These are phyloP conservation scores for Pseudogymnoascus sp. DNA, from an alignment of 2,329 filamentous ascomycete genomes.

Conservation along the genomic window DNA sequence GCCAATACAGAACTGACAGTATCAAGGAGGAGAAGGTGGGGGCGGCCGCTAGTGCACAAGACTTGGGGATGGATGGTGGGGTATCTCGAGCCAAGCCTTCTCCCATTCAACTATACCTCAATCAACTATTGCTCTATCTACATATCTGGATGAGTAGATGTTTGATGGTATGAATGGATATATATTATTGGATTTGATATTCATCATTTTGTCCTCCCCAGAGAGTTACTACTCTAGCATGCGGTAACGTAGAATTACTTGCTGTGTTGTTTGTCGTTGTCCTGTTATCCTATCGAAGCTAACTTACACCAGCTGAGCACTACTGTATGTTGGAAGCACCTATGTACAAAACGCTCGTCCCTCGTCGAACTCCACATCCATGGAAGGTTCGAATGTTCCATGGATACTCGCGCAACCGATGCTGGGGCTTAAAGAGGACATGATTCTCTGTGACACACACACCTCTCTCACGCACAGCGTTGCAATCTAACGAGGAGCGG, in stretches of 20 bases:
- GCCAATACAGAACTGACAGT: background rate
- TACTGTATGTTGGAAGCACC: background rate
- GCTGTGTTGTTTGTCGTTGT: background rate
- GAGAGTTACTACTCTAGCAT: background rate
- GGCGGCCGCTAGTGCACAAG: background rate
- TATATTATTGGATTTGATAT: background rate
- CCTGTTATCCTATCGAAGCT: background rate
- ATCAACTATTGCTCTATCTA: background rate
- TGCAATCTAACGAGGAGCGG: background rate
- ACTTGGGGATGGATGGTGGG: background rate
- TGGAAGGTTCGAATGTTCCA: background rate
- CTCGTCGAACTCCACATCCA: background rate
- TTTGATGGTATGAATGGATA: background rate
- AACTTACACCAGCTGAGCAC: background rate
- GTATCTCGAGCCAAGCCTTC: background rate
- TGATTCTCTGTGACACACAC: background rate
- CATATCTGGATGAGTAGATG: background rate
- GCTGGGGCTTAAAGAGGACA: background rate
- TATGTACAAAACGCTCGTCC: background rate
- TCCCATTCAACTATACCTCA: background rate
- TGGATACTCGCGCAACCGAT: background rate
- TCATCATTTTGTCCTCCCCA: background rate
- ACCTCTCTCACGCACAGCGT: background rate
- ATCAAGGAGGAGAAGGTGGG: background rate
- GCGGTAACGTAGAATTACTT: background rate